Evolutionary conservation across 1,284 basidiomycete genomes (phyloP), one percentile per base, ranked within the genome.

Genomic region (Hortiboletus rubellus): DNA sequence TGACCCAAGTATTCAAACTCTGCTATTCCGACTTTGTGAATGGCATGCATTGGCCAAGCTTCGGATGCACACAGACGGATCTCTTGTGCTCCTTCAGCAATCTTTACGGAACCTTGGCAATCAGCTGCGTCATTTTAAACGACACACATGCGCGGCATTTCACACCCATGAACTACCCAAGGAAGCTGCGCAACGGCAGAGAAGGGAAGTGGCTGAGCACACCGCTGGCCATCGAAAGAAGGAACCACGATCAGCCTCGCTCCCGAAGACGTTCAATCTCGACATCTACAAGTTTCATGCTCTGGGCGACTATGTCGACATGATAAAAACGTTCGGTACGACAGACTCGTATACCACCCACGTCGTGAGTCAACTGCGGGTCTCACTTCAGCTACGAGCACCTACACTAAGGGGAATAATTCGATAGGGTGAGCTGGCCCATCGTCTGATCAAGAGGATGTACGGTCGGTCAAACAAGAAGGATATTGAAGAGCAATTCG

Each of bases 261-360:
- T 57, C 12, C 41, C 15, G 1, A 60, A 56, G 37, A 50, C 1
- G 1, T 60, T 60, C 9, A 60, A 58, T 10, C 45, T 55, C 14
- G 11, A 52, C 6, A 58, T 15, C 3, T 61, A 57, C 42, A 62
- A 61, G 27, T 37, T 62, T 18, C 52, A 58, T 10, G 34, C 51
- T 0, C 22, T 61, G 0, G 55, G 50, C 3, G 22, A 62, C 50
- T 60, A 61, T n/a, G 44, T 45, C 2, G 1, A 9, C 0, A 60
- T 34, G 9, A 60, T 60, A 10, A 45, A 31, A 3, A 42, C 0
- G 3, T 45, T 52, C n/a, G 50, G 51, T 2, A 59, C 44, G 0
- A 59, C 48, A 0, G 27, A 57, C 22, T 56, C 37, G 2, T 59
- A 33, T 9, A 37, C 42, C 2, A 57, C 34, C 5, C 46, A 52